A percentile compares a stretch with the other conserved stretches of the same genome.
Conservation (phyloP, 495 filamentous ascomycete species). For the Elaphomyces granulatus region DNA sequence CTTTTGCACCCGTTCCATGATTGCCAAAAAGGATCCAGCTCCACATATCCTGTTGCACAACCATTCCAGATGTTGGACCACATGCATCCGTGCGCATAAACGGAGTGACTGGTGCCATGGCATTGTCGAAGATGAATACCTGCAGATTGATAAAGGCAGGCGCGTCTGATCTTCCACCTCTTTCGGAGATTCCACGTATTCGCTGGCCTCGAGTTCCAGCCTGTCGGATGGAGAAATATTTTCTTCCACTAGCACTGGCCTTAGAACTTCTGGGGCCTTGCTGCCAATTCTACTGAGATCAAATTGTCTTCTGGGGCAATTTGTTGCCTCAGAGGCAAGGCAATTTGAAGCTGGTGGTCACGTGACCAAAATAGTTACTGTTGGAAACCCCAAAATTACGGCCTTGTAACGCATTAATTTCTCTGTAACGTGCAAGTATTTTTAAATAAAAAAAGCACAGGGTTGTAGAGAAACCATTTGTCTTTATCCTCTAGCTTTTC, state of each 20-base stretch:
- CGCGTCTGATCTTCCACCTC: background rate
- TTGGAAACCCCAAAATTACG: no score
- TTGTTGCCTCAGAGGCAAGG: no score
- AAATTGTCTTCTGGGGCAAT: background rate
- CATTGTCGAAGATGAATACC: background rate
- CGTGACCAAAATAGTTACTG: background rate
- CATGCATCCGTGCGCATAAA: no score
- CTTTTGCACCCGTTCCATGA: background rate
- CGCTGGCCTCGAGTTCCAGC: no score
- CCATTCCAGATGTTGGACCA: background rate
- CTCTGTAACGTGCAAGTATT: background rate
- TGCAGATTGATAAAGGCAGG: background rate
- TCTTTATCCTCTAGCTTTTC: background rate
- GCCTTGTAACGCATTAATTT: no score
- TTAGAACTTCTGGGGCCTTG: background rate
- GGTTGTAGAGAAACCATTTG: background rate
- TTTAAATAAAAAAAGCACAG: background rate
- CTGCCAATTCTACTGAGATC: no score
- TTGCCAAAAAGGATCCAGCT: background rate
- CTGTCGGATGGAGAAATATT: no score
- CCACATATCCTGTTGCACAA: background rate
- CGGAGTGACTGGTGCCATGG: no score
- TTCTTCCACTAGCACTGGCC: background rate
- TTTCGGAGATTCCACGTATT: background rate
- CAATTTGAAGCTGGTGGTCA: no score